Base-by-base conservation (phyloP, 352 stramenopile species). In the Globisporangium paroecandrum region DNA sequence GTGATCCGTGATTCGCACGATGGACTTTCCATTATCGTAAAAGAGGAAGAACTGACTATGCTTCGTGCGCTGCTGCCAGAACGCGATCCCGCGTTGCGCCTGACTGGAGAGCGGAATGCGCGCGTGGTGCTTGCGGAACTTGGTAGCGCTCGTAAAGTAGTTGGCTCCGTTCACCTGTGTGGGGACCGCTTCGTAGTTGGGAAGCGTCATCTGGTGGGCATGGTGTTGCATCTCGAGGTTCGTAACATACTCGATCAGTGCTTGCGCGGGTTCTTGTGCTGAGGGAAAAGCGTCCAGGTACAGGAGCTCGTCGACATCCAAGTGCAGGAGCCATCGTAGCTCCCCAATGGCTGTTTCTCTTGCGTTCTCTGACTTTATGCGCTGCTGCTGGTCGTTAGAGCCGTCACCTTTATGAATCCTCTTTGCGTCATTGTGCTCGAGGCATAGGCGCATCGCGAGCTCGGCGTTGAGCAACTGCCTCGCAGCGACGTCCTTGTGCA, bases 11-110 rank as follows among this genome's bases (percentile, higher is more conserved):
- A 83, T 67, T n/a, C 74, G 74, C 8, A 79, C 76, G 18, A 81
- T 59, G 15, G 76, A 72, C 43, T 83, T 83, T 43, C 74, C 76
- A 32, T 81, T 83, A 66, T 83, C 76, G 72, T 83, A 83, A 51
- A 77, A 83, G 9, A 81, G 68, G 53, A 83, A 83, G 51, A 75
- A 83, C 66, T 81, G 76, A 0, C 38, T 24, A 24, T 71, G 61
- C n/a, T 43, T 38, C n/a, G 76, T 73, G 9, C 70, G 68, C 5
- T 47, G 15, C 22, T 76, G 74, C 76, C 76, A 83, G 43, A 62
- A 69, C 8, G 38, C 61, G n/a, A 83, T 49, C 3, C 53, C 58
- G 5, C 12, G 20, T 2, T 77, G 69, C 1, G 75, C 69, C 9
- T 47, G 51, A 3, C 51, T 51, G 0, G 68, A 65, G 8, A 81